phyloP scores from a whole-genome alignment of 2,329 filamentous ascomycete genomes.

The Arthrobotrys entomopaga region DNA sequence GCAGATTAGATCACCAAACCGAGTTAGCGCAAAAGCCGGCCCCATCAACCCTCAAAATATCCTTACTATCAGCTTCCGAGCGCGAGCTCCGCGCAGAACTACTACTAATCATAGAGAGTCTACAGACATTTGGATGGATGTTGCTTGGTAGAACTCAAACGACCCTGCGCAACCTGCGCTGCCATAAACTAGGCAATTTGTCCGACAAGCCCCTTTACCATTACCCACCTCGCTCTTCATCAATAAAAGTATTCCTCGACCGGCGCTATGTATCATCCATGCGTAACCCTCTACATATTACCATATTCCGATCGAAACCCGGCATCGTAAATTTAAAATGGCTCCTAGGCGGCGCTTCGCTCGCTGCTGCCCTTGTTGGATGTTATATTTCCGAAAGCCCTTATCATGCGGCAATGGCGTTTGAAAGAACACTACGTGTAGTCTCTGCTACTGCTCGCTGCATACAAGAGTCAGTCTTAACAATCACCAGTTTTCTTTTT shows the following conservation, averaged over 20 bases:
- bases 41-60: too few relatives aligned
- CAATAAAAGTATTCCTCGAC: too few relatives aligned
- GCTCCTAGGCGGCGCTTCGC: constrained; percentile 33
- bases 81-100: too few relatives aligned
- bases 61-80: too few relatives aligned
- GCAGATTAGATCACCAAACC: too few relatives aligned
- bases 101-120: neutral
- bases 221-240: neutral
- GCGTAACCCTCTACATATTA: constrained; percentile 3
- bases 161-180: constrained; percentile 23
- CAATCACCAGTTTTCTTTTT: neutral
- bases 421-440: constrained; percentile 49
- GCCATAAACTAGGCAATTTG: neutral
- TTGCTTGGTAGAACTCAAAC: constrained; percentile 23
- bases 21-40: too few relatives aligned
- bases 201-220: neutral
- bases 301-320: constrained; percentile 5
- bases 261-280: constrained; percentile 2
- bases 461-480: constrained; percentile 49
- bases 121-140: constrained; percentile 37
- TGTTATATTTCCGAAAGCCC: constrained; percentile 41
- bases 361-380: constrained; percentile 12
- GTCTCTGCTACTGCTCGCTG: constrained; percentile 45
- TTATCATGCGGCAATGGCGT: constrained; percentile 44
- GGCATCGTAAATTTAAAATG: constrained; percentile 12